phyloP scores from a whole-genome alignment of 1,284 basidiomycete species.

The Ustanciosporium gigantosporum region DNA sequence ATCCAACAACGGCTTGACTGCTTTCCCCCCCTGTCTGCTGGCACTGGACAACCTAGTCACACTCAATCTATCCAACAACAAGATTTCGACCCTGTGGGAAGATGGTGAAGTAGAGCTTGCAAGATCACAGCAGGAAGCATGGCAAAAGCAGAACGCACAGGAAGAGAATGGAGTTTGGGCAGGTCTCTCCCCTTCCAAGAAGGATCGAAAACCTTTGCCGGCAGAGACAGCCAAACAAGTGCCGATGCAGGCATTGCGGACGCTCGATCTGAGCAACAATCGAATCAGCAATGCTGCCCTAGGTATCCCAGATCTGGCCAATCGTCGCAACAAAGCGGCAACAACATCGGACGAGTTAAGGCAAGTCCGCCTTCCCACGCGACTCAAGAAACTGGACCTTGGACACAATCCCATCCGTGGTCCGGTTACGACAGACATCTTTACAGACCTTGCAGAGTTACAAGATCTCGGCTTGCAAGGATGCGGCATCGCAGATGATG shows the following conservation, averaged over 20 bases:
- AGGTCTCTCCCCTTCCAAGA: conserved; percentile 35
- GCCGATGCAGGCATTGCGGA: conserved; percentile 34
- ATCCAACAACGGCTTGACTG: conserved; percentile 41
- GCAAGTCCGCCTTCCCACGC: conserved; percentile 22
- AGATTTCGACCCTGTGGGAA: conserved; percentile 44
- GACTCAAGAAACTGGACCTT: conserved; percentile 38
- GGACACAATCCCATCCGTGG: conserved; percentile 47
- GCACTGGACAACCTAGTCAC: conserved; percentile 42
- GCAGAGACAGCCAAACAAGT: not conserved
- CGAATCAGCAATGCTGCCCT: conserved; percentile 40
- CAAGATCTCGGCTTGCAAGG: conserved; percentile 44
- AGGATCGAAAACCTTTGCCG: conserved; percentile 12
- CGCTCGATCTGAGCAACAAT: conserved; percentile 48
- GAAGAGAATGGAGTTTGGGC: conserved; percentile 47
- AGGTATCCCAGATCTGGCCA: conserved; percentile 20
- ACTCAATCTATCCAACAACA: conserved; percentile 55
- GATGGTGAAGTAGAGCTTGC: conserved; percentile 15
- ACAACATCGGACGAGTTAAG: not conserved
- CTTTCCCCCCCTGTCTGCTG: conserved; percentile 39
- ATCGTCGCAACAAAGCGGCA: conserved; percentile 10
- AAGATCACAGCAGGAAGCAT: conserved; percentile 17
- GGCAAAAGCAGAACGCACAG: conserved; percentile 33
- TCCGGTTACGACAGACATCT: conserved; percentile 32
- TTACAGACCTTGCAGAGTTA: conserved; percentile 11
- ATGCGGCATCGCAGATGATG: conserved; percentile 49